These are phyloP conservation scores for Botrytis paeoniae DNA, from an alignment of 2,329 filamentous ascomycete genomes.

Conservation along the genomic window DNA sequence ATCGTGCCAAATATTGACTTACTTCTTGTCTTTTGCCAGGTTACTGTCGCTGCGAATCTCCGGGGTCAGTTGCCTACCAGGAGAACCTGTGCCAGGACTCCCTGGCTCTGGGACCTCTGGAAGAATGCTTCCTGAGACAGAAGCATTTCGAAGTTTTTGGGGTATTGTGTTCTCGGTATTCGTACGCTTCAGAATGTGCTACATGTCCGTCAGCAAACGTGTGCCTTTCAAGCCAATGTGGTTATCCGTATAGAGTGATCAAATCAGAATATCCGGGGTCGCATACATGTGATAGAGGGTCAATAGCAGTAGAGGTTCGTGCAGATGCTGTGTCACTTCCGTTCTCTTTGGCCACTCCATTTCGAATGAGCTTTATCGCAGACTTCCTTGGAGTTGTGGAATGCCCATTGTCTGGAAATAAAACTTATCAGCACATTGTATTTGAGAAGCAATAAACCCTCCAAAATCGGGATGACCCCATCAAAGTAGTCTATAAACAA, in stretches of 20 bases:
- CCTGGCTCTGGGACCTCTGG: slow-evolving; percentile 28
- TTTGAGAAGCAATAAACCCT: neutral
- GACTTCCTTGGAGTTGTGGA: slow-evolving; percentile 31
- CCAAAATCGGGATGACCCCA: neutral
- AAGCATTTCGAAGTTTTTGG: slow-evolving; percentile 47
- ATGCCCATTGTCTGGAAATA: slow-evolving; percentile 29
- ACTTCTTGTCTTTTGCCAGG: slow-evolving; percentile 62
- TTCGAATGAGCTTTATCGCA: slow-evolving; percentile 32
- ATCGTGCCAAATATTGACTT: slow-evolving; percentile 37
- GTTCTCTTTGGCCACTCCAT: slow-evolving; percentile 28
- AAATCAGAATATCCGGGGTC: slow-evolving; percentile 32
- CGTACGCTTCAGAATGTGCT: slow-evolving; percentile 63
- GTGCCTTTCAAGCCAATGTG: neutral
- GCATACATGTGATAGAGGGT: slow-evolving; percentile 64
- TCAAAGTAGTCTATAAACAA: neutral
- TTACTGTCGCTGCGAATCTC: slow-evolving; percentile 35
- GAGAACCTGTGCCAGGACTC: slow-evolving; percentile 30
- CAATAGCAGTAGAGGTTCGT: slow-evolving; percentile 48
- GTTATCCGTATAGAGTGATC: neutral
- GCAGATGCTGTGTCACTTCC: slow-evolving; percentile 24
- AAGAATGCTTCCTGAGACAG: slow-evolving; percentile 50
- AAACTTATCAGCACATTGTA: slow-evolving; percentile 12
- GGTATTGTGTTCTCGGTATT: slow-evolving; percentile 60
- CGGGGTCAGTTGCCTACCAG: slow-evolving; percentile 40
- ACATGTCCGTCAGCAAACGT: slow-evolving; percentile 27